These are phyloP conservation scores for Nicotiana noctiflora DNA, from an alignment of 257 asterid genomes.

Conservation along the genomic window DNA sequence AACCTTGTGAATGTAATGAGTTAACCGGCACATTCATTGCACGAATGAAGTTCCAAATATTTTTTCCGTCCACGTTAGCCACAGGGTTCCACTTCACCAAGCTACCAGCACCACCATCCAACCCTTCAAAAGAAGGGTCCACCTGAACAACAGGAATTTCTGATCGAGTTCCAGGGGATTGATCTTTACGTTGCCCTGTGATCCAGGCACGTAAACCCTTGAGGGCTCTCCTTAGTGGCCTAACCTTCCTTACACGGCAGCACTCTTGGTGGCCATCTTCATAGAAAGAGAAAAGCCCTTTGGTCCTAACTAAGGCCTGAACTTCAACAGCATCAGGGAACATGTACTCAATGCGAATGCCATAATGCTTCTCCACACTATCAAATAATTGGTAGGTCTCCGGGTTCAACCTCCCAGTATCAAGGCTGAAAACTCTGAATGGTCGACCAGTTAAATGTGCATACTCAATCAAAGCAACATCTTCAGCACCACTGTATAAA, in stretches of 20 bases:
- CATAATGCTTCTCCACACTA: slow-evolving; percentile 68
- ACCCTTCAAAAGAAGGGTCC: slow-evolving; percentile 78
- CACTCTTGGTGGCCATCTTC: slow-evolving; percentile 94
- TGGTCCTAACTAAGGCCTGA: slow-evolving; percentile 65
- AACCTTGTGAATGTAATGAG: slow-evolving; percentile 63
- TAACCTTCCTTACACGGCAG: slow-evolving; percentile 84
- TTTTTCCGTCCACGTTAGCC: slow-evolving; percentile 59
- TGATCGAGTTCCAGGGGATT: slow-evolving; percentile 89
- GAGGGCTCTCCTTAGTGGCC: slow-evolving; percentile 68
- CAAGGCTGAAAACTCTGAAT: slow-evolving; percentile 79
- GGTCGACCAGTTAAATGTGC: slow-evolving; percentile 81
- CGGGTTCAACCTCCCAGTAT: slow-evolving; percentile 81
- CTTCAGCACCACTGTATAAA: slow-evolving; percentile 80
- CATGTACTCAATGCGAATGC: slow-evolving; percentile 75
- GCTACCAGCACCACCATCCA: slow-evolving; percentile 76
- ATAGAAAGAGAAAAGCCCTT: slow-evolving; percentile 85
- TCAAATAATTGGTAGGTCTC: slow-evolving; percentile 73
- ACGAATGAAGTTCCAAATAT: slow-evolving; percentile 65
- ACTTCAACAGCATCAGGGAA: slow-evolving; percentile 83
- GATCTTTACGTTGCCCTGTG: slow-evolving; percentile 87
- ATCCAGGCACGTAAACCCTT: slow-evolving; percentile 86
- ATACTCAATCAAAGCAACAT: slow-evolving; percentile 78
- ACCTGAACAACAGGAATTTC: slow-evolving; percentile 74
- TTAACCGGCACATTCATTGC: slow-evolving; percentile 77
- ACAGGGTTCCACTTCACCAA: slow-evolving; percentile 88